Percentiles rank a stretch among this genome's conserved stretches.
Conservation (phyloP, 2,329 filamentous ascomycete species). For the Juglanconis sp. region DNA sequence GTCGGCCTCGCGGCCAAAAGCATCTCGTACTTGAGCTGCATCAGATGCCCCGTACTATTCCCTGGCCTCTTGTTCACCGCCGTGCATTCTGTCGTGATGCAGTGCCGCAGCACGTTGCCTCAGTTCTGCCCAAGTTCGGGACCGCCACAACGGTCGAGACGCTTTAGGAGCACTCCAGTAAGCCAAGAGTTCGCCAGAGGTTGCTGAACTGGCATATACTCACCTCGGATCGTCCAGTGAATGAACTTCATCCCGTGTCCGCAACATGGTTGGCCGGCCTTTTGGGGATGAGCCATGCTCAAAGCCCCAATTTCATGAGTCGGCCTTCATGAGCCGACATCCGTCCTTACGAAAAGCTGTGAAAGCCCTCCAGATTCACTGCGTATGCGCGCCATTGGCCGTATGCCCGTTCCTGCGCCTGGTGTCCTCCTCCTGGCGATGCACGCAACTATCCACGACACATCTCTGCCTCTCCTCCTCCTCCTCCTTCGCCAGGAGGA, state of each 20-base stretch:
- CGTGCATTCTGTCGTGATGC: neutral
- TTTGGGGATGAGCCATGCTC: neutral
- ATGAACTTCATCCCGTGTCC: neutral
- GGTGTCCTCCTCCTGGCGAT: conserved; percentile 24
- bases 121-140: neutral
- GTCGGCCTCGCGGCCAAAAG: neutral
- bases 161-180: neutral
- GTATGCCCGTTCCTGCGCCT: conserved; percentile 5
- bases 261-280: neutral
- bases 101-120: neutral
- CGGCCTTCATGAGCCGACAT: neutral
- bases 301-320: neutral
- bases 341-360: neutral
- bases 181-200: neutral
- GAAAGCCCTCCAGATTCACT: neutral
- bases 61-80: neutral
- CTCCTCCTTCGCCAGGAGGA: conserved; percentile 73
- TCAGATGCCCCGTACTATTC: neutral
- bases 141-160: neutral
- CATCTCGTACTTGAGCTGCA: neutral
- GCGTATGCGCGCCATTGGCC: conserved; percentile 18
- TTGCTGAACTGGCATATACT: neutral
- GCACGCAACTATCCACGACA: conserved; percentile 35
- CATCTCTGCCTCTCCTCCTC: conserved; percentile 41
- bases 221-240: neutral